Evolutionary conservation across 768 basidiomycete genomes (phyloP).

Genomic region (Boletus subparvulus): DNA sequence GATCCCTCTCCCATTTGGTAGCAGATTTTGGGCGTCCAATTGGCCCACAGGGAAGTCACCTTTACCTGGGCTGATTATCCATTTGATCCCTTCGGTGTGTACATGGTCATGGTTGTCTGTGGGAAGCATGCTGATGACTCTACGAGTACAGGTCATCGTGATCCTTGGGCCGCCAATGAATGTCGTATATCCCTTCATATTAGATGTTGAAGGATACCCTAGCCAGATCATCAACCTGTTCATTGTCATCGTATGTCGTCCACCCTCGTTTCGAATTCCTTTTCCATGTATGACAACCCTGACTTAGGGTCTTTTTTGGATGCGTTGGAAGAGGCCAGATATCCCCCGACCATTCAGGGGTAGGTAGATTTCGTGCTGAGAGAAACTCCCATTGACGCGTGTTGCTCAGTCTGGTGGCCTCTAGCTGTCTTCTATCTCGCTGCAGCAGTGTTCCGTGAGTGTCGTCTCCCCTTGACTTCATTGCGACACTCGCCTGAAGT

Average conservation of each 20-base stretch:
- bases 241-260: constrained; percentile 44
- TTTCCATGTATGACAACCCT: neutral
- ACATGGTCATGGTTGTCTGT: neutral
- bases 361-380: constrained; percentile 1
- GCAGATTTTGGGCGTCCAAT: constrained; percentile 59
- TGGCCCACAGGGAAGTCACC: constrained; percentile 59
- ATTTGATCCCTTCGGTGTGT: constrained; percentile 51
- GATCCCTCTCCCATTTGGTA: constrained; percentile 59
- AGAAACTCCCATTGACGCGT: constrained; percentile 2
- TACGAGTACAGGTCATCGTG: constrained; percentile 41
- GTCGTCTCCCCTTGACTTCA: fast-evolving
- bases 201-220: constrained; percentile 51
- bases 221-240: constrained; percentile 55
- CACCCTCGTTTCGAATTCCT: constrained; percentile 28
- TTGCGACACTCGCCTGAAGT: constrained; percentile 11
- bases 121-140: neutral
- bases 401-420: constrained; percentile 50
- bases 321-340: constrained; percentile 52
- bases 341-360: constrained; percentile 54
- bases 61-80: constrained; percentile 52
- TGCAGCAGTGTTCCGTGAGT: constrained; percentile 50
- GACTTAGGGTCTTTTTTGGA: constrained; percentile 53
- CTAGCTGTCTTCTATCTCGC: constrained; percentile 55
- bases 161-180: constrained; percentile 52
- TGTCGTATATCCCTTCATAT: constrained; percentile 58